A percentile compares a stretch with the other conserved stretches of the same genome.
These are phyloP conservation scores for Alloascoidea hylecoeti DNA, from an alignment of 805 yeast species.

Conservation along the genomic window DNA sequence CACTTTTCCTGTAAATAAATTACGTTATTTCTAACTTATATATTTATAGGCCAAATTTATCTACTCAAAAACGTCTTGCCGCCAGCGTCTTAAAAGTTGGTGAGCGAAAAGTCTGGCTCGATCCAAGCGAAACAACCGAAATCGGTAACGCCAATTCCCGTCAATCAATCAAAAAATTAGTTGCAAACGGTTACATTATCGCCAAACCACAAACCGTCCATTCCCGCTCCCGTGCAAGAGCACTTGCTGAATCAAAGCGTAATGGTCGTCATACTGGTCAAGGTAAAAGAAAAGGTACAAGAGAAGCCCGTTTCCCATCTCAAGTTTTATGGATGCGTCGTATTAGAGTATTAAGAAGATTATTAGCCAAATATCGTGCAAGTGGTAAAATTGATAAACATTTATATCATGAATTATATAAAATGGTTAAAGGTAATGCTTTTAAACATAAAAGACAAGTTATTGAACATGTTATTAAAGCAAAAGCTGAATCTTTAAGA, in stretches of 20 bases:
- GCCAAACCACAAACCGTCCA: slow-evolving; percentile 95
- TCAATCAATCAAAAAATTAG: slow-evolving; percentile 95
- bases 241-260: slow-evolving; percentile 91
- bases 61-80: slow-evolving; percentile 99
- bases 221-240: slow-evolving; percentile 98
- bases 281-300: slow-evolving; percentile 99
- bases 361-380: slow-evolving; percentile 97
- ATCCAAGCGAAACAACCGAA: slow-evolving; percentile 95
- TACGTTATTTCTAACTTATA: no score
- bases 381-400: slow-evolving; percentile 99
- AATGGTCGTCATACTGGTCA: slow-evolving; percentile 99
- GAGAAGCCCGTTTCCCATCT: slow-evolving; percentile 98
- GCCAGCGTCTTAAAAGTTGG: slow-evolving; percentile 98
- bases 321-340: slow-evolving; percentile 99
- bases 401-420: slow-evolving; percentile 95
- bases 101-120: slow-evolving; percentile 99
- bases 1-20: no score
- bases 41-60: no score
- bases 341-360: slow-evolving; percentile 97
- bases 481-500: slow-evolving; percentile 99
- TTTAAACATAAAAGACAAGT: slow-evolving; percentile 99
- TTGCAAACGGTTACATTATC: slow-evolving; percentile 95
- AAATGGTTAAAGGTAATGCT: slow-evolving; percentile 98
- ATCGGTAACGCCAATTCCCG: slow-evolving; percentile 96
- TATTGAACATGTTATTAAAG: slow-evolving; percentile 98